A percentile compares a stretch with the other conserved stretches of the same genome.
phyloP scores from a whole-genome alignment of 208 protist genomes.

The Trypanosoma melophagium region DNA sequence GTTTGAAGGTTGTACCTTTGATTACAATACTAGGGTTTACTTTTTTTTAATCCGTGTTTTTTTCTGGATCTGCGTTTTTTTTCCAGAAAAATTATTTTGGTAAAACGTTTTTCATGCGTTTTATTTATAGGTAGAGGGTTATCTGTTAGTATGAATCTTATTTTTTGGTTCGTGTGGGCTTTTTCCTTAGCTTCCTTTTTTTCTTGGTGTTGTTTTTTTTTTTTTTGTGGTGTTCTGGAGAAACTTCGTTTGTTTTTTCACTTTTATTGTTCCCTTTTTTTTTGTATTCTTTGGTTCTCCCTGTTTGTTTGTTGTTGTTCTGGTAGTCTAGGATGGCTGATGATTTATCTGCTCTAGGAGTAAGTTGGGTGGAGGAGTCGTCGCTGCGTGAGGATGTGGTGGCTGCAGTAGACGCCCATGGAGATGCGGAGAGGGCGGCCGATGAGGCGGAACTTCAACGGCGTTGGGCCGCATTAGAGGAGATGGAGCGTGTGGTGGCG shows the following conservation, averaged over 20 bases:
- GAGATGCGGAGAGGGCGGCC: conserved; percentile 31
- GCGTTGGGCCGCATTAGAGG: conserved; percentile 44
- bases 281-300: conserved; percentile 2
- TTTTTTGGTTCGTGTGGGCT: background rate
- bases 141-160: no score
- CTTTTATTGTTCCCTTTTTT: conserved; percentile 19
- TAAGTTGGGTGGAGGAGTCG: conserved; percentile 58
- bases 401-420: conserved; percentile 42
- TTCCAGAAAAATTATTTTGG: no score
- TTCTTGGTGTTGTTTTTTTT: conserved; percentile 22
- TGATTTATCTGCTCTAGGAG: conserved; percentile 41
- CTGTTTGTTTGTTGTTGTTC: conserved; percentile 8
- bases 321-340: conserved; percentile 34
- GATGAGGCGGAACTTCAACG: conserved; percentile 45
- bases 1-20: no score
- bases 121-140: no score
- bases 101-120: no score
- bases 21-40: background rate
- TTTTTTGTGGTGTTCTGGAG: no score
- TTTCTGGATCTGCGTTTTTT: no score
- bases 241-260: conserved; percentile 21
- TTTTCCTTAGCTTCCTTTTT: conserved; percentile 23
- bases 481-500: conserved; percentile 25
- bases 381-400: conserved; percentile 53
- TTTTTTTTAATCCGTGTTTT: conserved; percentile 6